Evolutionary conservation across 2,329 filamentous ascomycete genomes (phyloP).

Genomic region (Colletotrichum paranaense): DNA sequence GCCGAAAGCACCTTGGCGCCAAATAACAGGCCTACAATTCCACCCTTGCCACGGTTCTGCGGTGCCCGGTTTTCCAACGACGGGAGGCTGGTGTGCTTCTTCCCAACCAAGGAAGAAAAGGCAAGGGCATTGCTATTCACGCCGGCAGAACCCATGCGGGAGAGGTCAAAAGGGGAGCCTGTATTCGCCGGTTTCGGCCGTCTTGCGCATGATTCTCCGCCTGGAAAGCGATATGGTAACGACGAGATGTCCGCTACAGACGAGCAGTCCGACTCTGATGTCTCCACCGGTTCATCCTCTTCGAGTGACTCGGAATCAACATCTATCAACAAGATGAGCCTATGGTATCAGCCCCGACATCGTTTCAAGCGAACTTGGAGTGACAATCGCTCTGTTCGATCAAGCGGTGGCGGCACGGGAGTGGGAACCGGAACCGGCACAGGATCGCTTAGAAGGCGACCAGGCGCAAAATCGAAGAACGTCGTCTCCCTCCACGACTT

Average conservation of each 20-base stretch:
- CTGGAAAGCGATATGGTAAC: slow-evolving; percentile 57
- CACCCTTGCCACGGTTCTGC: slow-evolving; percentile 68
- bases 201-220: slow-evolving; percentile 62
- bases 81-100: slow-evolving; percentile 74
- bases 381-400: slow-evolving; percentile 67
- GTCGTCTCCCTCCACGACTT: slow-evolving; percentile 80
- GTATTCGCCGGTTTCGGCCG: slow-evolving; percentile 69
- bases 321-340: slow-evolving; percentile 67
- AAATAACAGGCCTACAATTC: slow-evolving; percentile 62
- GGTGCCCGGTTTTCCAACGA: slow-evolving; percentile 72
- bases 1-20: slow-evolving; percentile 64
- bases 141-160: slow-evolving; percentile 56
- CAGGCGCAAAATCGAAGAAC: slow-evolving; percentile 68
- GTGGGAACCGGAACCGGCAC: slow-evolving; percentile 62
- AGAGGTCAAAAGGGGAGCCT: slow-evolving; percentile 64
- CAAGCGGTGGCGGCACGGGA: slow-evolving; percentile 69
- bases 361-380: slow-evolving; percentile 67
- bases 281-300: slow-evolving; percentile 59
- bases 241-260: slow-evolving; percentile 65
- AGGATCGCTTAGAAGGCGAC: slow-evolving; percentile 56
- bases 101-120: slow-evolving; percentile 74
- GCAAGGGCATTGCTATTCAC: slow-evolving; percentile 62
- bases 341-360: slow-evolving; percentile 66
- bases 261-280: slow-evolving; percentile 63
- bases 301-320: slow-evolving; percentile 73